phyloP scores from a whole-genome alignment of 495 filamentous ascomycete genomes.

The Penicillium simplicissimum region DNA sequence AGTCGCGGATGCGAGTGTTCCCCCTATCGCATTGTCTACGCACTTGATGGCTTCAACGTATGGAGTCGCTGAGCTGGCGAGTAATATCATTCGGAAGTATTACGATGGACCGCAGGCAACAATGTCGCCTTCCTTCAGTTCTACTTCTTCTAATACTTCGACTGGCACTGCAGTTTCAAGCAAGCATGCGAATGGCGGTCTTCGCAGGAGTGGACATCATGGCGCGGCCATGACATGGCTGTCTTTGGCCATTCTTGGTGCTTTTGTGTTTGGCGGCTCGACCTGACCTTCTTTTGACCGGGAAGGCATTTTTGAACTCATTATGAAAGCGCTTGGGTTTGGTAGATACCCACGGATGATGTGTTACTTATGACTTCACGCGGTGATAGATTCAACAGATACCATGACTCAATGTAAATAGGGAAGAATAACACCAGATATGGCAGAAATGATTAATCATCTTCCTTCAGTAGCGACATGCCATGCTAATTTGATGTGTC shows the following conservation, averaged over 20 bases:
- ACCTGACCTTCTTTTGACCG: not conserved
- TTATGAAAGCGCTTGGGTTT: not conserved
- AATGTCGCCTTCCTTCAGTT: not conserved
- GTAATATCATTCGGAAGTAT: slow-evolving; percentile 16
- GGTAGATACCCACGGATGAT: not conserved
- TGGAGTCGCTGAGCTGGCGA: slow-evolving; percentile 49
- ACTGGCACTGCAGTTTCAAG: not conserved
- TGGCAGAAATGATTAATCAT: not conserved
- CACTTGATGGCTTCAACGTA: slow-evolving; percentile 54
- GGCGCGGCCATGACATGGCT: not conserved
- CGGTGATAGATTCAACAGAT: not conserved
- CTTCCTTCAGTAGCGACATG: not conserved
- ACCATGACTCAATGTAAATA: not conserved
- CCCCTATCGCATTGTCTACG: slow-evolving; percentile 49
- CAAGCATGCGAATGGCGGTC: not conserved
- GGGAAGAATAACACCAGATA: not conserved
- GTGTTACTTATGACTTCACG: not conserved
- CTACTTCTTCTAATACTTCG: not conserved
- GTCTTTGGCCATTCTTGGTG: not conserved
- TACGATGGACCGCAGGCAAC: not conserved
- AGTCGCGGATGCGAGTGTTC: slow-evolving; percentile 50
- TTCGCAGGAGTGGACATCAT: not conserved
- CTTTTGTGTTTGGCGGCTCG: not conserved
- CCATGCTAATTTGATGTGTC: not conserved
- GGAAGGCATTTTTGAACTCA: not conserved